Conservation (phyloP, 2,329 filamentous ascomycete genomes). For the Raffaelea albimanens region DNA sequence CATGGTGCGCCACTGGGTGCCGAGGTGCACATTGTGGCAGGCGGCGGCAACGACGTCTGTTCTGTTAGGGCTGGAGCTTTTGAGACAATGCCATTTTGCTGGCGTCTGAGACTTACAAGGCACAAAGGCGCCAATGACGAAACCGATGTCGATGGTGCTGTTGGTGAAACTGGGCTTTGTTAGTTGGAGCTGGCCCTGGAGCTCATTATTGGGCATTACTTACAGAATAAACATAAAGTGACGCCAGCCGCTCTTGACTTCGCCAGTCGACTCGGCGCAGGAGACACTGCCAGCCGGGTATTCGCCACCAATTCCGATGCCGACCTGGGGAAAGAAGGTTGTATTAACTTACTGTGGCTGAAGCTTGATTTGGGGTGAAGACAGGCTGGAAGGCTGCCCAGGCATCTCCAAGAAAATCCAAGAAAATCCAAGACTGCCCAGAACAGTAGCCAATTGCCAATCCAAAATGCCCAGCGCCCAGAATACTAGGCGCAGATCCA, state of each 20-base stretch:
- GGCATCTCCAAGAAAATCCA: too few relatives aligned
- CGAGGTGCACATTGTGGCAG: conserved; percentile 51
- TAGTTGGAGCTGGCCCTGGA: too few relatives aligned
- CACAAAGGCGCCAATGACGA: conserved; percentile 71
- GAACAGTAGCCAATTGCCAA: too few relatives aligned
- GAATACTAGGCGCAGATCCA: too few relatives aligned
- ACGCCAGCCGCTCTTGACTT: conserved; percentile 69
- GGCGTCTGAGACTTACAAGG: conserved; percentile 45
- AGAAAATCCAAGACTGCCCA: too few relatives aligned
- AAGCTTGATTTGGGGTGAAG: too few relatives aligned
- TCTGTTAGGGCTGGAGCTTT: neutral
- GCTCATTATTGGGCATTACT: neutral
- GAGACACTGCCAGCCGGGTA: conserved; percentile 79
- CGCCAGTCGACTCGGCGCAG: conserved; percentile 73
- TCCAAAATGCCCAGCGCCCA: too few relatives aligned
- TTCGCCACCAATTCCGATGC: conserved; percentile 72
- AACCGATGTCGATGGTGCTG: conserved; percentile 44
- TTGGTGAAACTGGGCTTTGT: conserved; percentile 44
- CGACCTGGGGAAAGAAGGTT: conserved; percentile 27
- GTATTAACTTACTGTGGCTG: too few relatives aligned
- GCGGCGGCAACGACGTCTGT: conserved; percentile 43
- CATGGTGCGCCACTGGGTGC: conserved; percentile 72
- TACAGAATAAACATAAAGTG: conserved; percentile 79
- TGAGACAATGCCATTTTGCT: too few relatives aligned
- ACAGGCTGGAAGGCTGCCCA: too few relatives aligned